Evolutionary conservation across 1,139 yeast genomes (phyloP).

Genomic region (Wickerhamiella infanticola): DNA sequence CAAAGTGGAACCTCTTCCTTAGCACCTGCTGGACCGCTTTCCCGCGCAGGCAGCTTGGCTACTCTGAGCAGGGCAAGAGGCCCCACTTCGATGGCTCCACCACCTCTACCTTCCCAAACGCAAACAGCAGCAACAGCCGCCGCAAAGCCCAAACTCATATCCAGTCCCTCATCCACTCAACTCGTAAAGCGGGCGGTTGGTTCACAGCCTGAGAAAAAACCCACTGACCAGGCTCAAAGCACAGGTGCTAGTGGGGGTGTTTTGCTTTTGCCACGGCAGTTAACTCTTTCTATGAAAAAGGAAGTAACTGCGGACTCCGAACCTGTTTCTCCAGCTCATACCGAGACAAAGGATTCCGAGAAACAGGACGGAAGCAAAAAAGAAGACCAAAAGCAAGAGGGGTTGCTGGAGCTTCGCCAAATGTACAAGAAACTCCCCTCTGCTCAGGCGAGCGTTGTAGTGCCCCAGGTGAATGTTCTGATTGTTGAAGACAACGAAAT

Average conservation of each 20-base stretch:
- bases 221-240: neutral
- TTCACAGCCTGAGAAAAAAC: neutral
- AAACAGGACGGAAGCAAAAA: neutral
- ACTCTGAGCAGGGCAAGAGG: neutral
- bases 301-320: neutral
- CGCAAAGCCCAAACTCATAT: neutral
- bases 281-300: neutral
- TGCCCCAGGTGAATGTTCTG: slow-evolving; percentile 73
- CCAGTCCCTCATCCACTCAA: neutral
- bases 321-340: neutral
- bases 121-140: neutral
- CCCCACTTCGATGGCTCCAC: neutral
- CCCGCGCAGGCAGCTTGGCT: neutral
- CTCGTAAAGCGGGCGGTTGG: neutral
- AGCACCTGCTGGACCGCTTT: neutral
- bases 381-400: neutral
- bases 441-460: slow-evolving; percentile 11
- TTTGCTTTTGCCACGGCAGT: slow-evolving; percentile 12
- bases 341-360: neutral
- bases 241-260: slow-evolving; percentile 4
- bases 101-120: neutral
- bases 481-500: slow-evolving; percentile 95
- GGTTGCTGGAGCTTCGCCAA: neutral
- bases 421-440: neutral
- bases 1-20: neutral